These are phyloP conservation scores for Ensete glaucum DNA, from an alignment of 176 grass and related monocot genomes.

Conservation along the genomic window DNA sequence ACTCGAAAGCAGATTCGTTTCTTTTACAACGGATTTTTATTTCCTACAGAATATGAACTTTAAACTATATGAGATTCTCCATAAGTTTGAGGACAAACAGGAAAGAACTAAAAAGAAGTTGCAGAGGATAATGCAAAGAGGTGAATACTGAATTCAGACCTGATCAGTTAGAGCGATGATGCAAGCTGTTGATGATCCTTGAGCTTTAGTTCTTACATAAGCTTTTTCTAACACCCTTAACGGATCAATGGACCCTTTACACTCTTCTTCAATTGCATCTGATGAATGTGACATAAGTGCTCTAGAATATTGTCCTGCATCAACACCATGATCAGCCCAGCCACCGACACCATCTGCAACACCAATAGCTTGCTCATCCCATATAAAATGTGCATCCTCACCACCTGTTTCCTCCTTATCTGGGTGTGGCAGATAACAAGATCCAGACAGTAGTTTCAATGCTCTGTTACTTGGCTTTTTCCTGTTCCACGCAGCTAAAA, in stretches of 20 bases:
- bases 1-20: not conserved
- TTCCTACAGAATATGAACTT: not conserved
- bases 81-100: not conserved
- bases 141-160: constrained; percentile 26
- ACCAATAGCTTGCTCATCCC: constrained; percentile 72
- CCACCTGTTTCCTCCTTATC: constrained; percentile 93
- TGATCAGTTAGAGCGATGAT: constrained; percentile 82
- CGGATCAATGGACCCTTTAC: constrained; percentile 69
- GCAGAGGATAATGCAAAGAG: constrained; percentile 3
- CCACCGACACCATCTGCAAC: constrained; percentile 97
- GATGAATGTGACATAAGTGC: constrained; percentile 79
- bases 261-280: constrained; percentile 65
- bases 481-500: constrained; percentile 17
- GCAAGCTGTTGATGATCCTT: constrained; percentile 91
- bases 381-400: constrained; percentile 96
- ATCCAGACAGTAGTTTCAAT: constrained; percentile 72
- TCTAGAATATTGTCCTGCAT: constrained; percentile 83
- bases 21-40: not conserved
- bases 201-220: constrained; percentile 72
- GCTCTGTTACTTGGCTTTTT: constrained; percentile 30
- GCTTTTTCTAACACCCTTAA: constrained; percentile 85
- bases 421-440: constrained; percentile 91
- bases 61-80: not conserved
- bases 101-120: constrained; percentile 1
- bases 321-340: constrained; percentile 80